Evolutionary conservation across 2,329 filamentous ascomycete species (phyloP).

Genomic region (Colletotrichum musicola): DNA sequence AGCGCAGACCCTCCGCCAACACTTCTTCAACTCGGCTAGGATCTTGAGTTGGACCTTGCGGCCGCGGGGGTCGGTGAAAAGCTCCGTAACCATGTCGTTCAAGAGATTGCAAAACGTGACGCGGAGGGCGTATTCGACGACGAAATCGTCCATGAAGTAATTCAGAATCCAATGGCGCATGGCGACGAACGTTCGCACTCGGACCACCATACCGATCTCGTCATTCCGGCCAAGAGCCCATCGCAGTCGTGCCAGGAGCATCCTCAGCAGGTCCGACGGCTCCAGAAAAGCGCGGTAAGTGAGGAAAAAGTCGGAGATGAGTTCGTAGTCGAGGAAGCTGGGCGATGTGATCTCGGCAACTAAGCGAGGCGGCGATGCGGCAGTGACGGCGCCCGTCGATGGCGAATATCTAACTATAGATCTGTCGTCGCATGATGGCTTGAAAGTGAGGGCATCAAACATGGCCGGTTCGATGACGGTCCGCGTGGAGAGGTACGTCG

Average conservation of each 20-base stretch:
- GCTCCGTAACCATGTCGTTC: constrained; percentile 74
- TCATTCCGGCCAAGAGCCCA: constrained; percentile 88
- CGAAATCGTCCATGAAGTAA: constrained; percentile 96
- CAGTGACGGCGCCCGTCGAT: constrained; percentile 79
- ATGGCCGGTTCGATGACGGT: constrained; percentile 77
- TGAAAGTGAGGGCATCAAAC: constrained; percentile 84
- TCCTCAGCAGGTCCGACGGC: constrained; percentile 79
- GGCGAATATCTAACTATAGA: constrained; percentile 86
- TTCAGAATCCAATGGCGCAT: constrained; percentile 98
- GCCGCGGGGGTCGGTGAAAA: constrained; percentile 58
- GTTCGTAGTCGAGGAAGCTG: constrained; percentile 94
- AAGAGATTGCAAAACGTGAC: constrained; percentile 83
- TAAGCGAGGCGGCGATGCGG: constrained; percentile 89
- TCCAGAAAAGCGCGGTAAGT: constrained; percentile 92
- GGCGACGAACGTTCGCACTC: constrained; percentile 94
- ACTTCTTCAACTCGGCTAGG: constrained; percentile 93
- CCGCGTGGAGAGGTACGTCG: constrained; percentile 63
- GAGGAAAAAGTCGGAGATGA: constrained; percentile 97
- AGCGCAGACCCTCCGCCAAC: constrained; percentile 92
- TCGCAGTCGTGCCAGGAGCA: constrained; percentile 85
- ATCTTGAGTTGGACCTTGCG: constrained; percentile 80
- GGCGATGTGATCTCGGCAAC: constrained; percentile 97
- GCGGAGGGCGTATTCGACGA: constrained; percentile 79
- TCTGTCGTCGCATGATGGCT: constrained; percentile 82
- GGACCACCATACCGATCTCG: constrained; percentile 91